phyloP scores from a whole-genome alignment of 2,329 filamentous ascomycete species.

The Alternaria infectoria region DNA sequence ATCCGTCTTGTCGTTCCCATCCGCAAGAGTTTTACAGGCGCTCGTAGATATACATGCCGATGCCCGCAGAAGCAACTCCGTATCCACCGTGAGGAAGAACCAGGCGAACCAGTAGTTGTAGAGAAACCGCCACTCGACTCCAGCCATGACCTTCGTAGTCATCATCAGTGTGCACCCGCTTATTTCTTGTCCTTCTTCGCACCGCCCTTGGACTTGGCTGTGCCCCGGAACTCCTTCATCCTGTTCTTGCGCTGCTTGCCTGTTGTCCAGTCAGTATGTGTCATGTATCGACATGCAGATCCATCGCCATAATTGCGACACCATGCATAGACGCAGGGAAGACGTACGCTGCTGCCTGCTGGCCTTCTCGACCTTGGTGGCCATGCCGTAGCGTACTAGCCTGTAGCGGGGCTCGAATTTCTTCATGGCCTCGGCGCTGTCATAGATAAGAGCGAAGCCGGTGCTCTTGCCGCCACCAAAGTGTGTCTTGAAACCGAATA shows the following conservation, averaged over 20 bases:
- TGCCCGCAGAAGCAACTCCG: constrained; percentile 44
- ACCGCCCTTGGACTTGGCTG: constrained; percentile 96
- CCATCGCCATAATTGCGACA: constrained; percentile 10
- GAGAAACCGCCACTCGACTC: constrained; percentile 42
- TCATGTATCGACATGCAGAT: constrained; percentile 17
- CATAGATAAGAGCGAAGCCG: constrained; percentile 98
- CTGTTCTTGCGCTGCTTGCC: constrained; percentile 99
- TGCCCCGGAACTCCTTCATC: constrained; percentile 97
- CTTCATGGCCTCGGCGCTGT: constrained; percentile 97
- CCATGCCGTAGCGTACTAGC: constrained; percentile 90
- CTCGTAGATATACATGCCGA: constrained; percentile 49
- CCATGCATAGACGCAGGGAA: constrained; percentile 7
- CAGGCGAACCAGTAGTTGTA: constrained; percentile 40
- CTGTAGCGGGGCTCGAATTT: constrained; percentile 99
- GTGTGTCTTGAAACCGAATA: constrained; percentile 98
- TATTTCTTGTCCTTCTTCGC: constrained; percentile 84
- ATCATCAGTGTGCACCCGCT: constrained; percentile 40
- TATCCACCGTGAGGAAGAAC: constrained; percentile 42
- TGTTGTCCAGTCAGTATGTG: constrained; percentile 56
- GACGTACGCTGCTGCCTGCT: constrained; percentile 98
- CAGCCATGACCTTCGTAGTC: constrained; percentile 38
- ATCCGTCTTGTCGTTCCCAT: constrained; percentile 46
- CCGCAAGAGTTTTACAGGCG: constrained; percentile 48
- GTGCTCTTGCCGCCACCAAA: constrained; percentile 99
- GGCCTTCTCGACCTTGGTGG: constrained; percentile 94